Base-by-base conservation (phyloP, 192 early-diverging fungal species). In the Pecoramyces ruminantium region DNA sequence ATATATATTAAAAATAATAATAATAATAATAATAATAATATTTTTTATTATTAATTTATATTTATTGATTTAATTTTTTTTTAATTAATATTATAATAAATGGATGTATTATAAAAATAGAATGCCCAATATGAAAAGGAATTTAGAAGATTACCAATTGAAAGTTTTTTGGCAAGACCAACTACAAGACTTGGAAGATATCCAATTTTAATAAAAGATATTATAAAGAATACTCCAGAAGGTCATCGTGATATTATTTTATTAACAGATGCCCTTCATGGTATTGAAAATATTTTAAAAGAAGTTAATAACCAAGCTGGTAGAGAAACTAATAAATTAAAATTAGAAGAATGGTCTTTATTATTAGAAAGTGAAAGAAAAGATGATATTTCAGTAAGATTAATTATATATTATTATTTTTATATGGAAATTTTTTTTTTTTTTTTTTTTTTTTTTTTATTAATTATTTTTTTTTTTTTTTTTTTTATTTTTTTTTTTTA, bases 161-260 rank as follows among this genome's bases (percentile, higher is more conserved):
- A 95, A 86, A 93, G 93, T 80, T 97, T 96, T 84, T 83, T 97
- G 79, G 93, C 91, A 1, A 90, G 94, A 21, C 97, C 97, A 17
- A 93, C 94, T 0, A 93, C 95, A 18, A 90, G 95, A n/a, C 81
- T 97, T 79, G 95, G 93, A n/a, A 88, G 95, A 80, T 98, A 96
- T 81, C 92, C 92, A 29, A 86, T 98, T 38, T 85, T 98, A 38
- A 85, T 98, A 28, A 87, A 89, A 40, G 94, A 91, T 11, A 90
- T 96, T 78, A 86, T 96, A 15, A 94, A 97, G 81, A 88, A 93
- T 80, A 94, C 95, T 18, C 92, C 93, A 1, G 87, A 90, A 29
- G 92, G 91, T 39, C 92, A 95, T 80, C 92, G 94, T 9, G 97
- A 98, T 81, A 86, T 88, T 78, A 87, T 86, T 29, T 84, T 91